These are phyloP conservation scores for Thraustochytrium striatum DNA, from an alignment of 352 stramenopile species.

Conservation along the genomic window DNA sequence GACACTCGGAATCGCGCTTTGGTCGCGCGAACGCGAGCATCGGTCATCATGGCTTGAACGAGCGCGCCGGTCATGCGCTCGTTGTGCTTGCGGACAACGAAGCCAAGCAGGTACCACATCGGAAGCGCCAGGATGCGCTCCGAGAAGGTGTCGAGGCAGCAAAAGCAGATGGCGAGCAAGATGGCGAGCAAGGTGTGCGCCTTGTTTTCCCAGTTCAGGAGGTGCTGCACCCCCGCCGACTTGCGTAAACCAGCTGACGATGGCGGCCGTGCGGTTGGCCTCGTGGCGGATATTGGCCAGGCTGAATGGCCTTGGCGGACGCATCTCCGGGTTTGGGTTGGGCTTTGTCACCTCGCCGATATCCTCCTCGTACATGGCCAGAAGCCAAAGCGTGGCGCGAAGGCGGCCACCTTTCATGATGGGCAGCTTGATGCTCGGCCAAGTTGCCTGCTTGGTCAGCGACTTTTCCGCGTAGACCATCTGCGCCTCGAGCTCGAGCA, in stretches of 20 bases:
- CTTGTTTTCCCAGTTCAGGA: slow-evolving; percentile 40
- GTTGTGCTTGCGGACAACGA: slow-evolving; percentile 39
- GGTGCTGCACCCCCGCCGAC: background rate
- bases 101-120: slow-evolving; percentile 1
- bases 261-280: background rate
- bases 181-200: slow-evolving; percentile 17
- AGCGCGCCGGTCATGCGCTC: slow-evolving; percentile 3
- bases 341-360: background rate
- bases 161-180: slow-evolving; percentile 17
- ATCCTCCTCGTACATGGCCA: slow-evolving; percentile 34
- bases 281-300: slow-evolving; percentile 40
- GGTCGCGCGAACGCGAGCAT: background rate
- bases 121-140: slow-evolving; percentile 37
- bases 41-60: background rate
- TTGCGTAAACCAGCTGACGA: slow-evolving; percentile 10
- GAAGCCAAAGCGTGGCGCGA: background rate
- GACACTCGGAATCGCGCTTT: slow-evolving; percentile 12
- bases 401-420: background rate
- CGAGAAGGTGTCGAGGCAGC: slow-evolving; percentile 26
- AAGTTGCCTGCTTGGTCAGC: background rate
- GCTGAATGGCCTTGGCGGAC: slow-evolving; percentile 8
- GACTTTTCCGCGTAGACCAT: background rate
- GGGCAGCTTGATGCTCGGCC: slow-evolving; percentile 38
- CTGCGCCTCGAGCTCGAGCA: slow-evolving; percentile 45
- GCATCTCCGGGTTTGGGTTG: slow-evolving; percentile 25